Percentiles rank a stretch among this genome's conserved stretches.
These are phyloP conservation scores for Saururus chinensis DNA, from an alignment of 164 flowering plant genomes.

Conservation along the genomic window DNA sequence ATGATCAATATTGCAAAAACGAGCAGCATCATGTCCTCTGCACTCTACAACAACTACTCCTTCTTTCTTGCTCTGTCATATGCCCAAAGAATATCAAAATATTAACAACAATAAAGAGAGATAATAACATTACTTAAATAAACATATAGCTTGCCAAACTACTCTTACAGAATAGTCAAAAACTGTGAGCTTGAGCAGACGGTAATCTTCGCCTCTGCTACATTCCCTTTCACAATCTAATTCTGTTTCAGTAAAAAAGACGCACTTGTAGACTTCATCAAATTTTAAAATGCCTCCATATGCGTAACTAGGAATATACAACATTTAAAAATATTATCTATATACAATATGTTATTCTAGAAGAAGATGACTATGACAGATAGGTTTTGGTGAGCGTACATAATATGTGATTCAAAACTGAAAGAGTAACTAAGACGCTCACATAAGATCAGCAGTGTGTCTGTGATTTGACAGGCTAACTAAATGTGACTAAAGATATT, in stretches of 20 bases:
- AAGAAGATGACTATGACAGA: no score
- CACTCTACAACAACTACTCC: slow-evolving; percentile 69
- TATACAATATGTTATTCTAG: no score
- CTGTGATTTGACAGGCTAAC: no score
- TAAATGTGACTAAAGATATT: no score
- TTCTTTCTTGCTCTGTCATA: slow-evolving; percentile 56
- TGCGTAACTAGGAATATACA: not conserved
- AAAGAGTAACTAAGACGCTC: no score
- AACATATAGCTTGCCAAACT: not conserved
- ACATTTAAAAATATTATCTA: not conserved
- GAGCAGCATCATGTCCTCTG: slow-evolving; percentile 96
- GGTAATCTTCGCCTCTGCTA: slow-evolving; percentile 98
- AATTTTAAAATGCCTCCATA: no score
- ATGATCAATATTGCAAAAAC: slow-evolving; percentile 57
- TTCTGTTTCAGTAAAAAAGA: slow-evolving; percentile 17
- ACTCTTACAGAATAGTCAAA: slow-evolving; percentile 59
- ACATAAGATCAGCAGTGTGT: no score
- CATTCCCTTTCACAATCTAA: slow-evolving; percentile 90
- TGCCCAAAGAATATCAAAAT: not conserved
- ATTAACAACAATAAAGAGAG: not conserved
- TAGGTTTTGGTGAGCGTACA: no score
- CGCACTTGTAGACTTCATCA: no score
- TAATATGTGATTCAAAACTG: no score
- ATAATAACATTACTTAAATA: not conserved
- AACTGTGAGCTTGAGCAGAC: slow-evolving; percentile 80